Evolutionary conservation across 2,329 filamentous ascomycete species (phyloP).

Genomic region (Fusarium sterilihyphosum): DNA sequence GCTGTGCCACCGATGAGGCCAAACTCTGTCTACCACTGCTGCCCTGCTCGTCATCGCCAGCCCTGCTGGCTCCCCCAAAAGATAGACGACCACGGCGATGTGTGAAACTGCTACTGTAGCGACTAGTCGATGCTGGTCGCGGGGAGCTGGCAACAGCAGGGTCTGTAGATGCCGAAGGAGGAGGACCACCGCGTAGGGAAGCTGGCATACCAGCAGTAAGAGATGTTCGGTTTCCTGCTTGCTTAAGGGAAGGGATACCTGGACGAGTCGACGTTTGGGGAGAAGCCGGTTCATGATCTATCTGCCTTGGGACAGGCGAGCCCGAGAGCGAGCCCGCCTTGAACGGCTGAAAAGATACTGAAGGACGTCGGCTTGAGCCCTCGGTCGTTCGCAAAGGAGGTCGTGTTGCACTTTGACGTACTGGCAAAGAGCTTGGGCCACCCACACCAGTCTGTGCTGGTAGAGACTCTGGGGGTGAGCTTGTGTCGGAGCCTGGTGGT

Average conservation of each 20-base stretch:
- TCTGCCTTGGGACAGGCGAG: constrained; percentile 71
- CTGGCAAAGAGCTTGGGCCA: constrained; percentile 64
- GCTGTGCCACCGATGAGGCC: constrained; percentile 74
- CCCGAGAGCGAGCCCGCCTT: constrained; percentile 95
- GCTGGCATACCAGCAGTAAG: constrained; percentile 80
- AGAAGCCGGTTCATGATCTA: constrained; percentile 65
- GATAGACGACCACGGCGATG: constrained; percentile 84
- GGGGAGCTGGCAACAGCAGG: constrained; percentile 80
- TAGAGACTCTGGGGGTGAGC: constrained; percentile 65
- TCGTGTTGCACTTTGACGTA: constrained; percentile 48
- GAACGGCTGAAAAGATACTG: constrained; percentile 93
- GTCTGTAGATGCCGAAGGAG: constrained; percentile 63
- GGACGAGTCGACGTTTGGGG: constrained; percentile 62
- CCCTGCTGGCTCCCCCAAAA: constrained; percentile 75
- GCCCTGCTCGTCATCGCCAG: constrained; percentile 74
- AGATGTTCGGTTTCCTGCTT: constrained; percentile 75
- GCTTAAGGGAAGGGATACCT: constrained; percentile 58
- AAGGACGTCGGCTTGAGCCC: constrained; percentile 73
- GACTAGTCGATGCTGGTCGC: constrained; percentile 78
- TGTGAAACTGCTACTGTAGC: constrained; percentile 94
- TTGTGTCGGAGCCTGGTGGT: constrained; percentile 68
- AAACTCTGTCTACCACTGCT: constrained; percentile 85
- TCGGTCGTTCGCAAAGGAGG: constrained; percentile 60
- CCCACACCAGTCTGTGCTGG: constrained; percentile 58
- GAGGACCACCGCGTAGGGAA: constrained; percentile 74